Conservation (phyloP, 495 filamentous ascomycete genomes). For the Cairneyella variabilis region DNA sequence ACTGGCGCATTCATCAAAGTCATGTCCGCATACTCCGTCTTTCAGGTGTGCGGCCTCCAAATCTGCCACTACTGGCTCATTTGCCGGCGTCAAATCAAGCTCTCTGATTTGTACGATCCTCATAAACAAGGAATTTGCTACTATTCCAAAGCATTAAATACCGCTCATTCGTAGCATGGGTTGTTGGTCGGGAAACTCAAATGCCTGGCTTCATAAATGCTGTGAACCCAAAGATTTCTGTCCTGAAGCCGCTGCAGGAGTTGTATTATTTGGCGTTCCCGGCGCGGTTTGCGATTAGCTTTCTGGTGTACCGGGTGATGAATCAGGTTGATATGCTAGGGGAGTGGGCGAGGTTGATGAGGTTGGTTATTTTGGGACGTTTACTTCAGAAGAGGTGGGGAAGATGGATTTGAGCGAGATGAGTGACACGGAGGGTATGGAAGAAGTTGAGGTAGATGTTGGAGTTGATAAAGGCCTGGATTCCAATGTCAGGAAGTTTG, state of each 20-base stretch:
- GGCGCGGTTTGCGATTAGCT: background rate
- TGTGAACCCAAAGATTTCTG: conserved; percentile 16
- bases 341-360: conserved; percentile 27
- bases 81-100: conserved; percentile 28
- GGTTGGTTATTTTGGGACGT: conserved; percentile 29
- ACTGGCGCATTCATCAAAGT: conserved; percentile 45
- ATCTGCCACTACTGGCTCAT: conserved; percentile 37
- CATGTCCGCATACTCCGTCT: conserved; percentile 45
- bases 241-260: background rate
- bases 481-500: no score
- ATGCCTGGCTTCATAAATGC: conserved; percentile 23
- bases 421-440: background rate
- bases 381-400: conserved; percentile 26
- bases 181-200: conserved; percentile 29
- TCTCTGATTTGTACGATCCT: conserved; percentile 33
- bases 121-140: conserved; percentile 32
- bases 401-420: conserved; percentile 5
- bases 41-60: conserved; percentile 29
- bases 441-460: no score
- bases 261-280: conserved; percentile 1
- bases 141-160: conserved; percentile 35
- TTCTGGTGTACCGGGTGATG: conserved; percentile 15
- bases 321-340: conserved; percentile 15
- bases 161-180: conserved; percentile 38
- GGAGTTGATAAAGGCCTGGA: no score